Evolutionary conservation across 2,329 filamentous ascomycete species (phyloP).

Genomic region (Aureobasidium pullulans): DNA sequence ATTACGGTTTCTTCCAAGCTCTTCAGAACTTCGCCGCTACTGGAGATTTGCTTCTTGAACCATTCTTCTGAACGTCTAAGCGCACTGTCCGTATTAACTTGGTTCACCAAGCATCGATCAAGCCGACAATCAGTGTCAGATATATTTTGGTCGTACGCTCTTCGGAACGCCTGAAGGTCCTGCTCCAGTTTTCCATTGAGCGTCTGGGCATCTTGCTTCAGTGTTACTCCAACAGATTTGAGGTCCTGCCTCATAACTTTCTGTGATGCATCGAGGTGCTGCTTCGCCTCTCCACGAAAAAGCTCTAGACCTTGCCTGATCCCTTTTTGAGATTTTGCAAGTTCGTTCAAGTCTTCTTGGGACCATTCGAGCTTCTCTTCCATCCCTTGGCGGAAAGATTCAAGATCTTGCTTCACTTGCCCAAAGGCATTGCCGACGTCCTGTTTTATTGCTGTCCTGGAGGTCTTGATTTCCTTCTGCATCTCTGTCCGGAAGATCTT

Average conservation of each 20-base stretch:
- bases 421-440: too few species aligned
- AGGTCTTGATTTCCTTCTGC: too few species aligned
- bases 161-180: background rate
- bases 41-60: background rate
- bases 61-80: background rate
- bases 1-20: background rate
- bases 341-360: too few species aligned
- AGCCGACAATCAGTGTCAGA: background rate
- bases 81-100: too few species aligned
- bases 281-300: background rate
- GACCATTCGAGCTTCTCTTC: too few species aligned
- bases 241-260: too few species aligned
- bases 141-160: background rate
- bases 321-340: background rate
- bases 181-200: background rate
- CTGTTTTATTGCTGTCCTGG: too few species aligned
- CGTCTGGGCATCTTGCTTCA: background rate
- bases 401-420: too few species aligned
- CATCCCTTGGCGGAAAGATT: too few species aligned
- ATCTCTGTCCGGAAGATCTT: background rate
- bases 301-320: background rate
- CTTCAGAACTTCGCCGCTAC: background rate
- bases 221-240: too few species aligned
- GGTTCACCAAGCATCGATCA: background rate
- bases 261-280: background rate